A percentile compares a stretch with the other conserved stretches of the same genome.
These are phyloP conservation scores for Rhodamnia rubescens DNA, from an alignment of 345 rosid species.

Conservation along the genomic window DNA sequence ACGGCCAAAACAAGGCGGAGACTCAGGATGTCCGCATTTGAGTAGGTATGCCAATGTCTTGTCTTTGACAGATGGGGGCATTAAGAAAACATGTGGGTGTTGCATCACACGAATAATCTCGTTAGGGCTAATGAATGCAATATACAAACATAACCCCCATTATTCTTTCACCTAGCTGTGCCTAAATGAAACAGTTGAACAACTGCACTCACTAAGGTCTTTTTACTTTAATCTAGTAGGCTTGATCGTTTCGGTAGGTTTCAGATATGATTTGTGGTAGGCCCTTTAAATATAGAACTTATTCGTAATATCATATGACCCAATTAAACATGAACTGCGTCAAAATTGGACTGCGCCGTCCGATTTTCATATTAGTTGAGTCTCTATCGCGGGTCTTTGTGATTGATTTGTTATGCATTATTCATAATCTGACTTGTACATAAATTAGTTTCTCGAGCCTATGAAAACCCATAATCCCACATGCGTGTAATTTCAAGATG, in stretches of 20 bases:
- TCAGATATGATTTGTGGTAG: rapidly evolving
- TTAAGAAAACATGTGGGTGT: neutral
- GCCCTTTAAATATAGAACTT: neutral
- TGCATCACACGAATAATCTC: neutral
- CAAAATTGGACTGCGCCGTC: neutral
- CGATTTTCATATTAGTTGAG: neutral
- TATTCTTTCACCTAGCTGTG: neutral
- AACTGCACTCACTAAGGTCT: neutral
- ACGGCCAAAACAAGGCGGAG: neutral
- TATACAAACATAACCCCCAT: neutral
- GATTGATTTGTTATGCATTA: neutral
- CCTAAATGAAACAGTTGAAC: neutral
- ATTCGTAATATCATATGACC: neutral
- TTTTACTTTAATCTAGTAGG: neutral
- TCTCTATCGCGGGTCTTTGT: neutral
- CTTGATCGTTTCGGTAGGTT: neutral
- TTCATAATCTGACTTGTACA: neutral
- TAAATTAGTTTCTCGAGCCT: neutral
- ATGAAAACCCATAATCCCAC: neutral
- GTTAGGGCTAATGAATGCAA: neutral
- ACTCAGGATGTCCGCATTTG: neutral
- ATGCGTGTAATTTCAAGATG: neutral
- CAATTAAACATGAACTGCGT: neutral
- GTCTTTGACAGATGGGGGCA: neutral
- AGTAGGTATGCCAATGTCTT: neutral